These are phyloP conservation scores for Lavandula angustifolia DNA, from an alignment of 257 asterid species.

Conservation along the genomic window DNA sequence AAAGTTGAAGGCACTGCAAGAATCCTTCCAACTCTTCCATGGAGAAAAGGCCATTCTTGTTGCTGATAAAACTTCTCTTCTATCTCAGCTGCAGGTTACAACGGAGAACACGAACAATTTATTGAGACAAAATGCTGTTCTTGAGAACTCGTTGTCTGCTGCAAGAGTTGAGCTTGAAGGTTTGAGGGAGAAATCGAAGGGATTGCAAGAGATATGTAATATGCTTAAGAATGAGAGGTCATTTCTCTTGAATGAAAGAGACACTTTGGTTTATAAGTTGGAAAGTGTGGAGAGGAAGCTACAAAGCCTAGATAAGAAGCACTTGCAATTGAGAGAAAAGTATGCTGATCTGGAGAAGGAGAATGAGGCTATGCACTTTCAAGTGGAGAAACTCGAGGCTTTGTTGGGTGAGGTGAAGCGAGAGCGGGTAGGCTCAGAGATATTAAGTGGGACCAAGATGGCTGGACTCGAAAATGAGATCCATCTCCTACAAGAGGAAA, in stretches of 20 bases:
- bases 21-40: conserved; percentile 49
- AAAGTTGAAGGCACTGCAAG: conserved; percentile 52
- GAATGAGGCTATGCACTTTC: conserved; percentile 60
- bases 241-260: conserved; percentile 64
- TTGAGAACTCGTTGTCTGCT: conserved; percentile 67
- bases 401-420: conserved; percentile 68
- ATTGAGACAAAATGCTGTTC: conserved; percentile 73
- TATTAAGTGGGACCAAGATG: conserved; percentile 57
- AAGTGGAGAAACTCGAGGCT: conserved; percentile 59
- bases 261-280: conserved; percentile 51
- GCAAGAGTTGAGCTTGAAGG: conserved; percentile 86
- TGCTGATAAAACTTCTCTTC: conserved; percentile 72
- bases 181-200: conserved; percentile 87
- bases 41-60: conserved; percentile 71
- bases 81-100: conserved; percentile 69
- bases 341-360: conserved; percentile 71
- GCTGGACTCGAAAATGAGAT: conserved; percentile 67
- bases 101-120: conserved; percentile 77
- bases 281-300: conserved; percentile 62
- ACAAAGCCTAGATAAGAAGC: conserved; percentile 61
- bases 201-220: conserved; percentile 72
- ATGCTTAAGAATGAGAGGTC: conserved; percentile 75
- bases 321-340: conserved; percentile 66
- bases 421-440: conserved; percentile 52
- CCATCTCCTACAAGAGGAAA: conserved; percentile 74